A percentile compares a stretch with the other conserved stretches of the same genome.
phyloP scores from a whole-genome alignment of 331 rosid species.

The Quercus lobata region DNA sequence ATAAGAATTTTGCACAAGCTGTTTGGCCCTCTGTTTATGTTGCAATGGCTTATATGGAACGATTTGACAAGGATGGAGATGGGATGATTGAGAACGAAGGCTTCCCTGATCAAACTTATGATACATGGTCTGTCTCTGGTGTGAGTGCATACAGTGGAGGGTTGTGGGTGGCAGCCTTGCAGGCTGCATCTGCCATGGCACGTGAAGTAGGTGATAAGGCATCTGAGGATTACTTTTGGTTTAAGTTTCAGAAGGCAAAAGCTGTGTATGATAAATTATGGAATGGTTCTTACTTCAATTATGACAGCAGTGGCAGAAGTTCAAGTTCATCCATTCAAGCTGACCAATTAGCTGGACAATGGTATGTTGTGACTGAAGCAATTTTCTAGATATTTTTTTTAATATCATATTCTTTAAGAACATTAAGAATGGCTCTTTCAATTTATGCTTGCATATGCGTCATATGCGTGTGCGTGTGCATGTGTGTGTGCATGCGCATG shows the following conservation, averaged over 20 bases:
- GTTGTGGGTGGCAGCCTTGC: conserved; percentile 93
- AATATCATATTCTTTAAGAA: neutral
- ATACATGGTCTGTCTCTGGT: conserved; percentile 93
- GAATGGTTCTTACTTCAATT: conserved; percentile 96
- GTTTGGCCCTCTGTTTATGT: conserved; percentile 97
- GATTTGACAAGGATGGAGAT: conserved; percentile 85
- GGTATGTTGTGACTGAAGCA: conserved; percentile 41
- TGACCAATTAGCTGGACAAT: conserved; percentile 97
- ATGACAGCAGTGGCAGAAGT: conserved; percentile 67
- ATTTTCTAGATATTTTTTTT: neutral
- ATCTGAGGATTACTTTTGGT: conserved; percentile 78
- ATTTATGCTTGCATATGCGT: neutral
- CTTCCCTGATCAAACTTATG: conserved; percentile 97
- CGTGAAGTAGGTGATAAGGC: conserved; percentile 72
- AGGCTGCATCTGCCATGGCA: conserved; percentile 91
- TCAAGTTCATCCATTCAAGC: conserved; percentile 86
- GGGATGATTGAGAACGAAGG: conserved; percentile 97
- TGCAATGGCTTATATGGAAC: conserved; percentile 95
- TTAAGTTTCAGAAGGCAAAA: conserved; percentile 77
- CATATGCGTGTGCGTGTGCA: neutral
- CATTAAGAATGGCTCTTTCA: neutral
- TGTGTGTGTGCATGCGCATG: neutral
- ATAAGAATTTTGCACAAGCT: conserved; percentile 84
- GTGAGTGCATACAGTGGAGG: conserved; percentile 97
- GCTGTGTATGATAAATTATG: conserved; percentile 70